A percentile compares a stretch with the other conserved stretches of the same genome.
phyloP scores from a whole-genome alignment of 2,329 filamentous ascomycete genomes.

The Diplocarpon mali region DNA sequence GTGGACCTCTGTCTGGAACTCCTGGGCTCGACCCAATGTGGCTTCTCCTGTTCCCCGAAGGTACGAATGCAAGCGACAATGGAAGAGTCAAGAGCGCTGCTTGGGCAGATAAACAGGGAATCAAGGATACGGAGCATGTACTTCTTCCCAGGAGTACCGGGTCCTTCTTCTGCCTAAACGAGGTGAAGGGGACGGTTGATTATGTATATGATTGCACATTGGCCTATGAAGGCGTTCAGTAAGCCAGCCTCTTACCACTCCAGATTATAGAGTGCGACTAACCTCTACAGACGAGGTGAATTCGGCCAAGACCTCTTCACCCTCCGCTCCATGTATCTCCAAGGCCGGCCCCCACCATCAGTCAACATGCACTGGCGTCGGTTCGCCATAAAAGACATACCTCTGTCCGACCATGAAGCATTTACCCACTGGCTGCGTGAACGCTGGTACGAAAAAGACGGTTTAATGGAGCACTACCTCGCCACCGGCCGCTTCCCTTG shows the following conservation, averaged over 20 bases:
- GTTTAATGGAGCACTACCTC: conserved; percentile 72
- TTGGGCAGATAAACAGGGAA: conserved; percentile 67
- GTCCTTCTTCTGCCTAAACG: conserved; percentile 65
- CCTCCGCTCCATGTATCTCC: conserved; percentile 74
- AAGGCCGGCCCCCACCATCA: conserved; percentile 81
- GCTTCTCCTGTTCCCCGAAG: conserved; percentile 80
- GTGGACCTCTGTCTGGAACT: conserved; percentile 40
- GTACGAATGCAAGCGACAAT: conserved; percentile 67
- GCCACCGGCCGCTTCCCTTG: conserved; percentile 67
- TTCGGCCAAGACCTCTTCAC: conserved; percentile 91
- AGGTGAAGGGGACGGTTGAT: conserved; percentile 63
- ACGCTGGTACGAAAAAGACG: conserved; percentile 88
- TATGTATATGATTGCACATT: conserved; percentile 92
- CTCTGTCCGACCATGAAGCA: conserved; percentile 57
- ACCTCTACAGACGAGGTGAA: conserved; percentile 42
- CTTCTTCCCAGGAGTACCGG: conserved; percentile 74
- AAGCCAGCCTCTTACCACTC: conserved; percentile 34
- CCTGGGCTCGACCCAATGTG: conserved; percentile 70
- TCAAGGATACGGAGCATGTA: conserved; percentile 62
- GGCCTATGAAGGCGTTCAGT: conserved; percentile 89
- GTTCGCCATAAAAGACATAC: conserved; percentile 71
- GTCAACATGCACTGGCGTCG: conserved; percentile 96
- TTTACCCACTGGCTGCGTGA: conserved; percentile 81
- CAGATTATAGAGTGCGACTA: background rate
- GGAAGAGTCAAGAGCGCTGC: conserved; percentile 58